These are phyloP conservation scores for Aspergillus fischeri DNA, from an alignment of 2,329 filamentous ascomycete genomes.

Conservation along the genomic window DNA sequence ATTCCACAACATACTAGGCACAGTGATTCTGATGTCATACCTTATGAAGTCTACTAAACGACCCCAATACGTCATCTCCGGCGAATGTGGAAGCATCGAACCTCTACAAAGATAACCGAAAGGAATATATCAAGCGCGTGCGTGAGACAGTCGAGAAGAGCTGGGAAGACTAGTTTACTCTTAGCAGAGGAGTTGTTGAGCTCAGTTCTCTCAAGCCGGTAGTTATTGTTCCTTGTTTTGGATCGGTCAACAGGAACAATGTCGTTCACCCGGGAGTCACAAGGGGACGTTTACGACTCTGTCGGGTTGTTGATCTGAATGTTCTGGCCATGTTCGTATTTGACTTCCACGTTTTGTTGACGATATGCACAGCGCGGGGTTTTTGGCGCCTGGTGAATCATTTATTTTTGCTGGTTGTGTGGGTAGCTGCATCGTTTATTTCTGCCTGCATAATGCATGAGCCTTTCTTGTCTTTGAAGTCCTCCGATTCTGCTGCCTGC, in stretches of 20 bases:
- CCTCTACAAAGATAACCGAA: conserved; percentile 95
- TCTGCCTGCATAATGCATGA: conserved; percentile 15
- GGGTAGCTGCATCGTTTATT: conserved; percentile 19
- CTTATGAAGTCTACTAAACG: conserved; percentile 74
- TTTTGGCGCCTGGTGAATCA: conserved; percentile 36
- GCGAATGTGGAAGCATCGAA: conserved; percentile 98
- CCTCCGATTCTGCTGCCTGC: not conserved
- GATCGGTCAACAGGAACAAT: not conserved
- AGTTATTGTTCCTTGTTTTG: not conserved
- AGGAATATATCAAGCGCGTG: conserved; percentile 93
- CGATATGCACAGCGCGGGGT: conserved; percentile 43
- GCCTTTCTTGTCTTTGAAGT: conserved; percentile 3
- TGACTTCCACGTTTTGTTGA: conserved; percentile 16
- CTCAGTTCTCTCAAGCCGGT: not conserved
- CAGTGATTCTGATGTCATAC: not conserved
- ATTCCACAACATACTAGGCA: not conserved
- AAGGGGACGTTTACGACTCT: not conserved
- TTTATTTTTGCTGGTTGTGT: conserved; percentile 14
- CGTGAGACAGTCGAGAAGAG: conserved; percentile 98
- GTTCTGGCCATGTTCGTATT: conserved; percentile 7
- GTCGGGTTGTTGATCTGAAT: conserved; percentile 9
- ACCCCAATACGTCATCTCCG: conserved; percentile 96
- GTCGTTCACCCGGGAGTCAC: not conserved
- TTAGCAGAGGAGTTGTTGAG: not conserved
- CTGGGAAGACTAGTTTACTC: conserved; percentile 73